Conservation (phyloP, 305 asterid genomes). For the Petunia hybrid region DNA sequence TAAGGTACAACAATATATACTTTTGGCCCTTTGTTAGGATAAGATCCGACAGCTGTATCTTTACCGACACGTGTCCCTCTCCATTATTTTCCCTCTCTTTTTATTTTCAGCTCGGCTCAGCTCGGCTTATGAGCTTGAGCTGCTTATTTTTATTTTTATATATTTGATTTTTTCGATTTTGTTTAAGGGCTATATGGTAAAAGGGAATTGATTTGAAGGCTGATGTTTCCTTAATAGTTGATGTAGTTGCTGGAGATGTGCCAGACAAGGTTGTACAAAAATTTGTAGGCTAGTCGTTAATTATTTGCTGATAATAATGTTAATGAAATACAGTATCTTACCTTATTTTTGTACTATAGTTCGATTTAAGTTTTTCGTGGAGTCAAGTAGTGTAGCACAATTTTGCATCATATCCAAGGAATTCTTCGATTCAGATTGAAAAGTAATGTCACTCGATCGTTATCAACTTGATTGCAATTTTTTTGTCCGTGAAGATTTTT, state of each 20-base stretch:
- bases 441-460: too few relatives aligned
- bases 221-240: slow-evolving; percentile 20
- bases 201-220: not conserved
- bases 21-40: slow-evolving; percentile 39
- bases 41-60: slow-evolving; percentile 45
- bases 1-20: slow-evolving; percentile 20
- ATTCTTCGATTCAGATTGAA: too few relatives aligned
- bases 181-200: not conserved
- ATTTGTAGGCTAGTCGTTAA: not conserved
- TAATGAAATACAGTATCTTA: too few relatives aligned
- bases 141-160: not conserved
- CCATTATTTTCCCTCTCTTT: slow-evolving; percentile 10
- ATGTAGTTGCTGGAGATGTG: slow-evolving; percentile 35
- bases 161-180: not conserved
- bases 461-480: too few relatives aligned
- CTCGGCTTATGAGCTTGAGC: slow-evolving; percentile 32
- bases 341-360: too few relatives aligned
- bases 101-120: not conserved
- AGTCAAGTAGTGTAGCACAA: too few relatives aligned
- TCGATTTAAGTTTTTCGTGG: too few relatives aligned
- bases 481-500: too few relatives aligned
- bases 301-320: not conserved
- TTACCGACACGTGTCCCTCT: slow-evolving; percentile 40
- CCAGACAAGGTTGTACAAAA: slow-evolving; percentile 24
- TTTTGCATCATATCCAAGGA: too few relatives aligned